Evolutionary conservation across 345 rosid genomes (phyloP).

Genomic region (Psidium friedrichsthalianum): DNA sequence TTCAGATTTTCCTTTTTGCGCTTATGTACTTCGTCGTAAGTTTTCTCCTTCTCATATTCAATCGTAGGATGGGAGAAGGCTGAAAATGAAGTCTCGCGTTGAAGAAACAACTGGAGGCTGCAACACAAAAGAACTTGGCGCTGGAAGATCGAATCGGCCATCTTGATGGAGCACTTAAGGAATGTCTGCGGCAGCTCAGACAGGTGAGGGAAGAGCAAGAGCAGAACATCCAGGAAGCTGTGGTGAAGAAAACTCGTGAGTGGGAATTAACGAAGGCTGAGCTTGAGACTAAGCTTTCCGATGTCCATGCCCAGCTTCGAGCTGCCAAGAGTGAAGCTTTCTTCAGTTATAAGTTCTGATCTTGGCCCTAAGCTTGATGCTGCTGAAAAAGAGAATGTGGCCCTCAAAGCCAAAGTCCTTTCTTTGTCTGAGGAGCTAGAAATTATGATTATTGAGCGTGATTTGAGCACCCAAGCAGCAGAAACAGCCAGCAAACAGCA

Average conservation of each 20-base stretch:
- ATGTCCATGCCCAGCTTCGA: constrained; percentile 33
- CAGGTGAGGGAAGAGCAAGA: constrained; percentile 87
- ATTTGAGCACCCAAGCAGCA: constrained; percentile 79
- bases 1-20: background rate
- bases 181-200: constrained; percentile 82
- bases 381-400: constrained; percentile 51
- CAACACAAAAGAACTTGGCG: constrained; percentile 25
- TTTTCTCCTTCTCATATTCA: background rate
- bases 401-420: constrained; percentile 38
- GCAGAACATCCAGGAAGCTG: constrained; percentile 47
- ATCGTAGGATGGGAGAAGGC: constrained; percentile 92
- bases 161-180: constrained; percentile 94
- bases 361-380: constrained; percentile 38
- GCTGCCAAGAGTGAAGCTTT: constrained; percentile 19
- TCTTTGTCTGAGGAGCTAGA: constrained; percentile 50
- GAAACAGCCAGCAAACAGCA: constrained; percentile 90
- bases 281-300: constrained; percentile 34
- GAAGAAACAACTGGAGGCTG: constrained; percentile 69
- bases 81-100: constrained; percentile 63
- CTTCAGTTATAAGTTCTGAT: constrained; percentile 18
- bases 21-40: background rate
- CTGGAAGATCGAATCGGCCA: constrained; percentile 70
- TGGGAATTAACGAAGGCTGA: constrained; percentile 52
- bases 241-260: constrained; percentile 35
- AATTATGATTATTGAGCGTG: constrained; percentile 56